Percentiles rank a stretch among this genome's conserved stretches.
Evolutionary conservation across 495 filamentous ascomycete species (phyloP).

Genomic region (Aspergillus baeticus): DNA sequence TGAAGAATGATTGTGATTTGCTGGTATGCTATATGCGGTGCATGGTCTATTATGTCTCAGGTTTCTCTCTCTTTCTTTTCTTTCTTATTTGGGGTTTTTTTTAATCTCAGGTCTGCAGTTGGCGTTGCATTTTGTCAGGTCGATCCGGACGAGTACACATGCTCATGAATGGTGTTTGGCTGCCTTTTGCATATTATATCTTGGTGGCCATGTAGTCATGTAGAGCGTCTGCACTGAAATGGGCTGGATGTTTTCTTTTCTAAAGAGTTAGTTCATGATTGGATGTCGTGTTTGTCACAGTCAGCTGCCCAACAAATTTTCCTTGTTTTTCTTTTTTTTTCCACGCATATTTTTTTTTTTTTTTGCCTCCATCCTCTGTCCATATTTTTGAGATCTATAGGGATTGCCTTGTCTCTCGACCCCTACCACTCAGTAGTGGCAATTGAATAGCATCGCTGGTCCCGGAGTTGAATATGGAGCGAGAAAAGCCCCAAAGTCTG

Average conservation of each 20-base stretch:
- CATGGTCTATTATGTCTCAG: not conserved
- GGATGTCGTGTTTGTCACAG: slow-evolving; percentile 6
- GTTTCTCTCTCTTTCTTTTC: not conserved
- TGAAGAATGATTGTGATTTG: slow-evolving; percentile 3
- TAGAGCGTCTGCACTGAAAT: slow-evolving; percentile 4
- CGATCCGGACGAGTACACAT: slow-evolving; percentile 15
- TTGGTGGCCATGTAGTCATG: slow-evolving; percentile 11
- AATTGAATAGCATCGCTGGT: no score
- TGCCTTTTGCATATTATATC: slow-evolving; percentile 14
- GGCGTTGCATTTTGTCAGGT: slow-evolving; percentile 18
- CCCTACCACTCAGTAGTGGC: no score
- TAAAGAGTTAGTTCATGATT: slow-evolving; percentile 9
- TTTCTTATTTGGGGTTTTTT: slow-evolving; percentile 12
- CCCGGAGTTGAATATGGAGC: no score
- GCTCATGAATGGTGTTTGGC: slow-evolving; percentile 9
- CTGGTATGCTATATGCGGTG: not conserved
- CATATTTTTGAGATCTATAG: slow-evolving; percentile 3
- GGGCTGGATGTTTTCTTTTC: slow-evolving; percentile 7
- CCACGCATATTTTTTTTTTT: not conserved
- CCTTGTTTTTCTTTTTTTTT: slow-evolving; percentile 1
- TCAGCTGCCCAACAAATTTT: slow-evolving; percentile 16
- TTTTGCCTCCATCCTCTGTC: slow-evolving; percentile 2
- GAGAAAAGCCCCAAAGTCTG: no score
- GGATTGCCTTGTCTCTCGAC: not conserved
- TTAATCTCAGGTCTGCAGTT: not conserved